Evolutionary conservation across 257 asterid genomes (phyloP), one percentile per base, ranked within the genome.

Genomic region (Nyctanthes arbortristis): DNA sequence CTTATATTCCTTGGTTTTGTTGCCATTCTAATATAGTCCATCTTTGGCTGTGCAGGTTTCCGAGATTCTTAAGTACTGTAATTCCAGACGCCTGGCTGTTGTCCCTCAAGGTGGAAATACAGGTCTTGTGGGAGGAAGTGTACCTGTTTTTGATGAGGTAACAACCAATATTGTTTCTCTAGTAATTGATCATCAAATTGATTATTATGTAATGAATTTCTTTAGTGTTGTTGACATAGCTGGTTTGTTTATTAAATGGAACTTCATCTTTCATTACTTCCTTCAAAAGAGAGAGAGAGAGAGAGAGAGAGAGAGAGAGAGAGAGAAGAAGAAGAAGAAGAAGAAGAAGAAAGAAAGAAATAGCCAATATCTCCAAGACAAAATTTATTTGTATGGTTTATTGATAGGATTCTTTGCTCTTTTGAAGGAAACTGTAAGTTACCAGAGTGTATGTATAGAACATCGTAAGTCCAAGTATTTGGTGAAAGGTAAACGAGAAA

Each of bases 81-180:
- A 86, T 77, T 82, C 95, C 68, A 86, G 96, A 78, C 67, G 85
- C 84, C 83, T 93, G 74, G 96, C 99, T 66, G 96, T 91, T 86
- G 99, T 91, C 70, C 99, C 99, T 27, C 99, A 93, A 84, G 99
- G 99, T 63, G 99, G 99, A 73, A 93, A 93, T 77, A 93, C 97
- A 36, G 95, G 99, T 69, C 97, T 93, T 73, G 99, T 93, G 75
- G 99, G 99, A 81, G 99, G 99, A 71, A 93, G 99, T 59, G 85
- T 93, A 57, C 99, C 99, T 36, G 96, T 91, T 74, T 86, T 83
- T 81, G 99, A 93, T 72, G 99, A 93, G 96, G 99, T 93, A 84
- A 68, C 68, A n/a, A 33, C 77, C 57, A 71, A 54, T 74, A 40
- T 45, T n/a, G 67, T 61, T 29, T 37, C 66, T 47, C 35, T 73